phyloP scores from a whole-genome alignment of 2,329 filamentous ascomycete genomes.

The Didymosphaeria variabile region DNA sequence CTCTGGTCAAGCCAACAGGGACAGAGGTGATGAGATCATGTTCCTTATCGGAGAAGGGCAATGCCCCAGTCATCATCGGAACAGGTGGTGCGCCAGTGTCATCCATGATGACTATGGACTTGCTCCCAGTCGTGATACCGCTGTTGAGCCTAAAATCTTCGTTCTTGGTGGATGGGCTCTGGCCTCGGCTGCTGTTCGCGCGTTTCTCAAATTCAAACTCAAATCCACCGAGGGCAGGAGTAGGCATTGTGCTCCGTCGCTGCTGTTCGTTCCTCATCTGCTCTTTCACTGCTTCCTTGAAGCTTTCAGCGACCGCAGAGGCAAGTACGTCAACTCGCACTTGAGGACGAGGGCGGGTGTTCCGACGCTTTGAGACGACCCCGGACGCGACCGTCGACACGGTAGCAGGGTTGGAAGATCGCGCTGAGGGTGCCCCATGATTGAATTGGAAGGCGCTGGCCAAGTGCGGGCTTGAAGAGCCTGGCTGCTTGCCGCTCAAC shows the following conservation, averaged over 20 bases:
- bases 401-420: slow-evolving; percentile 42
- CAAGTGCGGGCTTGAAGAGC: slow-evolving; percentile 34
- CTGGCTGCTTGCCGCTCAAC: slow-evolving; percentile 68
- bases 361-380: slow-evolving; percentile 44
- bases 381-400: slow-evolving; percentile 31
- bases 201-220: slow-evolving; percentile 48
- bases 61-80: slow-evolving; percentile 62
- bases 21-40: slow-evolving; percentile 9
- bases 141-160: slow-evolving; percentile 56
- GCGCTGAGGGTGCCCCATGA: slow-evolving; percentile 31
- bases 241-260: slow-evolving; percentile 23
- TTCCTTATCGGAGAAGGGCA: slow-evolving; percentile 36
- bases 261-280: slow-evolving; percentile 55
- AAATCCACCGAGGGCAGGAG: slow-evolving; percentile 42
- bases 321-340: slow-evolving; percentile 83
- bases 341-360: slow-evolving; percentile 49
- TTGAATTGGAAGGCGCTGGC: slow-evolving; percentile 29
- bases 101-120: slow-evolving; percentile 89
- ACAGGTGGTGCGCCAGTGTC: slow-evolving; percentile 66
- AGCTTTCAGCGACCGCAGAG: slow-evolving; percentile 80
- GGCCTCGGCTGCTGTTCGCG: slow-evolving; percentile 24
- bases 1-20: slow-evolving; percentile 20
- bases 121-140: slow-evolving; percentile 79
- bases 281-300: slow-evolving; percentile 77
- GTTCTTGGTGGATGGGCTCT: slow-evolving; percentile 16